Conservation (phyloP, 2,329 filamentous ascomycete genomes). For the Aspergillus sp. region DNA sequence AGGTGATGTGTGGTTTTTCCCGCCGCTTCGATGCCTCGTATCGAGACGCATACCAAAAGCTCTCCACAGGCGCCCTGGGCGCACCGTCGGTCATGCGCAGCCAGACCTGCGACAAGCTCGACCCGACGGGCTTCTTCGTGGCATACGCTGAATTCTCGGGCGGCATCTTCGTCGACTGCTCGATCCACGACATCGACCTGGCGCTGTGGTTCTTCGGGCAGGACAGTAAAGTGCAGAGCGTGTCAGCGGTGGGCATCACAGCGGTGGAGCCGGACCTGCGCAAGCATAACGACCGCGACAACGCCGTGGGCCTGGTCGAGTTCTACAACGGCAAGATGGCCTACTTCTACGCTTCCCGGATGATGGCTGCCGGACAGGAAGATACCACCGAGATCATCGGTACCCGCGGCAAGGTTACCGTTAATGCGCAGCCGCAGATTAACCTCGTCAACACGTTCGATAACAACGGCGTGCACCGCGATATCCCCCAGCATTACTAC, state of each 20-base stretch:
- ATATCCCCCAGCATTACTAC: slow-evolving; percentile 57
- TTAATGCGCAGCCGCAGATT: slow-evolving; percentile 52
- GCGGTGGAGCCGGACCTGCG: slow-evolving; percentile 52
- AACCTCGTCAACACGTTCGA: slow-evolving; percentile 53
- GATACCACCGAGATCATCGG: slow-evolving; percentile 62
- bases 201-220: slow-evolving; percentile 56
- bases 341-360: slow-evolving; percentile 55
- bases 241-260: slow-evolving; percentile 50
- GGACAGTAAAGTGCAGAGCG: slow-evolving; percentile 47
- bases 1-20: slow-evolving; percentile 60
- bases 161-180: slow-evolving; percentile 64
- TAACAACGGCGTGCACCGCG: slow-evolving; percentile 46
- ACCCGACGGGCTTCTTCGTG: slow-evolving; percentile 60
- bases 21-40: slow-evolving; percentile 60
- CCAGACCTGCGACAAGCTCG: slow-evolving; percentile 60
- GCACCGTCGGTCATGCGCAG: slow-evolving; percentile 53
- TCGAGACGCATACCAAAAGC: slow-evolving; percentile 49
- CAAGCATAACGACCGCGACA: slow-evolving; percentile 54
- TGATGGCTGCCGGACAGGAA: slow-evolving; percentile 62
- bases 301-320: slow-evolving; percentile 57
- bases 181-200: slow-evolving; percentile 62
- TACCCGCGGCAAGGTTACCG: slow-evolving; percentile 54
- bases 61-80: slow-evolving; percentile 50
- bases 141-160: slow-evolving; percentile 57
- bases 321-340: slow-evolving; percentile 57